Evolutionary conservation across 2,329 filamentous ascomycete species (phyloP).

Genomic region (Xylariaceae sp.): DNA sequence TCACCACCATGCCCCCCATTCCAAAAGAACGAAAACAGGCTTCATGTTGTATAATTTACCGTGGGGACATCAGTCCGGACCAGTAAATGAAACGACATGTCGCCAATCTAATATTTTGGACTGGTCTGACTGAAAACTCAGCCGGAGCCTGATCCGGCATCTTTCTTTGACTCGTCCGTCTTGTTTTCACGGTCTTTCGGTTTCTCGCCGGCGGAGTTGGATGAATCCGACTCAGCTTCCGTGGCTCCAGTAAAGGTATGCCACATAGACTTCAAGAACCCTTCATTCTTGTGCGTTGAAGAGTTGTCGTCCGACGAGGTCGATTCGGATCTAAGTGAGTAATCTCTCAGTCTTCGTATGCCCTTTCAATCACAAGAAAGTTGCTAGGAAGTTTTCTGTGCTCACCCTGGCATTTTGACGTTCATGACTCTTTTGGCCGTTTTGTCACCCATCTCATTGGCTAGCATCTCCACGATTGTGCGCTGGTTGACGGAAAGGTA

Average conservation of each 20-base stretch:
- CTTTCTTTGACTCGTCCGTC: slow-evolving; percentile 26
- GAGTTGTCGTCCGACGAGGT: slow-evolving; percentile 29
- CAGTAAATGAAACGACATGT: slow-evolving; percentile 28
- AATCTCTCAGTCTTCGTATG: slow-evolving; percentile 15
- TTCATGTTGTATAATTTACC: slow-evolving; percentile 7
- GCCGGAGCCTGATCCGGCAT: slow-evolving; percentile 25
- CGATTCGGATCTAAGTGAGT: slow-evolving; percentile 13
- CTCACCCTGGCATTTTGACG: slow-evolving; percentile 52
- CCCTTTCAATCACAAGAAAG: not conserved
- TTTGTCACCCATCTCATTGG: slow-evolving; percentile 92
- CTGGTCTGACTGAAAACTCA: slow-evolving; percentile 10
- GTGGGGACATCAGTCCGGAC: slow-evolving; percentile 8
- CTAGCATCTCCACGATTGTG: slow-evolving; percentile 89
- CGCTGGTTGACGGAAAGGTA: slow-evolving; percentile 87
- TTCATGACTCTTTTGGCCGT: slow-evolving; percentile 92
- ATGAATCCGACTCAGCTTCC: slow-evolving; percentile 10
- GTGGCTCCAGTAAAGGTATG: slow-evolving; percentile 55
- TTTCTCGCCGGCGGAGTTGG: slow-evolving; percentile 24
- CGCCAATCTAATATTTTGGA: slow-evolving; percentile 6
- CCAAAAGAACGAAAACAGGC: slow-evolving; percentile 14
- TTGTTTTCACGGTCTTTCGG: slow-evolving; percentile 17
- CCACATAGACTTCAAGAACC: slow-evolving; percentile 91
- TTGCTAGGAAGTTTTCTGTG: slow-evolving; percentile 5
- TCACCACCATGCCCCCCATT: slow-evolving; percentile 20
- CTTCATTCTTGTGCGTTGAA: slow-evolving; percentile 66